Evolutionary conservation across 2,329 filamentous ascomycete species (phyloP).

Genomic region (Catunica adiposa): DNA sequence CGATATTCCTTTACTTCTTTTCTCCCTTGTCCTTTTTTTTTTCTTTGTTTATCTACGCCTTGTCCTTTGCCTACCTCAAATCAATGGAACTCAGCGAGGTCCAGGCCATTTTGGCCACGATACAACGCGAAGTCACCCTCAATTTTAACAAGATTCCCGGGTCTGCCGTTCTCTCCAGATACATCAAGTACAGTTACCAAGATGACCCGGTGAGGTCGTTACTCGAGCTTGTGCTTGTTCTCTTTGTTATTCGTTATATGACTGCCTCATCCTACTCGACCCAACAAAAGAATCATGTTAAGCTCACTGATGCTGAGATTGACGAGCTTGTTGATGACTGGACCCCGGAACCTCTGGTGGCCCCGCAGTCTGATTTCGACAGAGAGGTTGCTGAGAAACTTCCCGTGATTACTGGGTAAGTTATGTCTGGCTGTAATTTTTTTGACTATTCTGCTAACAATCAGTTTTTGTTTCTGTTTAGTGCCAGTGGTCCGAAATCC

Average conservation of each 20-base stretch:
- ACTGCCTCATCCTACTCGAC: constrained; percentile 86
- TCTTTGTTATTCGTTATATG: constrained; percentile 90
- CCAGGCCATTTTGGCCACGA: constrained; percentile 35
- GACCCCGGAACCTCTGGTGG: constrained; percentile 82
- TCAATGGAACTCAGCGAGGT: constrained; percentile 48
- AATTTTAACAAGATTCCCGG: constrained; percentile 84
- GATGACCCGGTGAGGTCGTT: constrained; percentile 88
- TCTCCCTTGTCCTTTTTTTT: not conserved
- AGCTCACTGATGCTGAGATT: constrained; percentile 86
- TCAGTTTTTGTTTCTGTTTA: constrained; percentile 21
- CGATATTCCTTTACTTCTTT: not conserved
- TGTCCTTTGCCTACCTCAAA: not conserved
- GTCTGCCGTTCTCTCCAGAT: constrained; percentile 83
- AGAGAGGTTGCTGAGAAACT: constrained; percentile 68
- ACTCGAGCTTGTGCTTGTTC: constrained; percentile 80
- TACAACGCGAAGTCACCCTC: constrained; percentile 36
- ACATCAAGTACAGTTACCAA: constrained; percentile 94
- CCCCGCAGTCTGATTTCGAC: constrained; percentile 56
- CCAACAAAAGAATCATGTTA: constrained; percentile 74
- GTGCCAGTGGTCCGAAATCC: constrained; percentile 75
- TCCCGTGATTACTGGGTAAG: constrained; percentile 71
- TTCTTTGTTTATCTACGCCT: not conserved
- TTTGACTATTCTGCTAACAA: not conserved
- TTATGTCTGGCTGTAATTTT: not conserved
- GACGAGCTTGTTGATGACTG: constrained; percentile 95